Evolutionary conservation across 768 basidiomycete genomes (phyloP).

Genomic region (Mrakia blollopis): DNA sequence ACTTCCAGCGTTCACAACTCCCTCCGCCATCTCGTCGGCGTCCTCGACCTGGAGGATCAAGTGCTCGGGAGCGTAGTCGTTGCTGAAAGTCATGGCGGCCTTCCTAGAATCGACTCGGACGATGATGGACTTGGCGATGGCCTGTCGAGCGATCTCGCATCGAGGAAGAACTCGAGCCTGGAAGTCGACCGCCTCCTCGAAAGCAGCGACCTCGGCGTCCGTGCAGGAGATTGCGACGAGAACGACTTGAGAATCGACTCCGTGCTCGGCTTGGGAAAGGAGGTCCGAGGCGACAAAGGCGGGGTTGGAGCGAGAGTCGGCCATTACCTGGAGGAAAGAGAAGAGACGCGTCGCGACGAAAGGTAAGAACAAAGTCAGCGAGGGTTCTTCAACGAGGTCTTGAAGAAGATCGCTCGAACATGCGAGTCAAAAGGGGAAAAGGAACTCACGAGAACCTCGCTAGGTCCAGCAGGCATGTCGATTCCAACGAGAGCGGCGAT

Average conservation of each 20-base stretch:
- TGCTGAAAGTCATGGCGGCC: slow-evolving; percentile 81
- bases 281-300: slow-evolving; percentile 94
- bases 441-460: slow-evolving; percentile 82
- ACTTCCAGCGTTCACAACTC: slow-evolving; percentile 87
- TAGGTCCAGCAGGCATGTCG: slow-evolving; percentile 98
- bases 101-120: slow-evolving; percentile 62
- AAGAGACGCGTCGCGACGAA: not conserved
- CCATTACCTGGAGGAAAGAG: slow-evolving; percentile 65
- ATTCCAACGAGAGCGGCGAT: slow-evolving; percentile 93
- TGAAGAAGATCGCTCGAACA: too few relatives aligned
- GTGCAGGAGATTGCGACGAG: slow-evolving; percentile 73
- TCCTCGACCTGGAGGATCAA: slow-evolving; percentile 81
- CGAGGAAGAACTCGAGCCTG: slow-evolving; percentile 83
- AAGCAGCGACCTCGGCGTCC: slow-evolving; percentile 57
- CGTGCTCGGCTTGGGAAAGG: slow-evolving; percentile 96
- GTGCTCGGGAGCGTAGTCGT: slow-evolving; percentile 98
- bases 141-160: slow-evolving; percentile 83
- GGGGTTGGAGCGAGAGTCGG: slow-evolving; percentile 77
- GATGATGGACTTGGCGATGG: slow-evolving; percentile 83
- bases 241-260: slow-evolving; percentile 95
- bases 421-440: not conserved
- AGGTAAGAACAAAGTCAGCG: not conserved
- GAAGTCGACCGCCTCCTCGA: slow-evolving; percentile 76
- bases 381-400: not conserved
- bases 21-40: slow-evolving; percentile 59